Base-by-base conservation (phyloP, 2,329 filamentous ascomycete genomes). In the Neonectria ditissima region DNA sequence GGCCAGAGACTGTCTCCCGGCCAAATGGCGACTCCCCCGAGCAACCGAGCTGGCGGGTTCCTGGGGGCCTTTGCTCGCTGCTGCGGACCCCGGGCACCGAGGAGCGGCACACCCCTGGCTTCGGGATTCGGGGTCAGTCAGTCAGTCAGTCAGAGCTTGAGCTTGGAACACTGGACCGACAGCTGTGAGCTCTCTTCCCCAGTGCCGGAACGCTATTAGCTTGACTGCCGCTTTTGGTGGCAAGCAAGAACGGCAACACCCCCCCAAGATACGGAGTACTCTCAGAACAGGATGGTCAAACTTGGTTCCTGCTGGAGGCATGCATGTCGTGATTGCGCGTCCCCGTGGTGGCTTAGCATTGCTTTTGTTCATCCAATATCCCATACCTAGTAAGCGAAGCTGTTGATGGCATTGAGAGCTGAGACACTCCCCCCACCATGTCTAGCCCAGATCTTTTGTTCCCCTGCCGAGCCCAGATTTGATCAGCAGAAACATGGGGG, bases 21-120 rank as follows among this genome's bases (percentile, higher is more conserved):
- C 51, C 67, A 55, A 72, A 72, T 64, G 69, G 70, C 70, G 60
- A 58, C 63, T 59, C 59, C 59, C 50, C 60, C 52, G 59, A 67
- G 41, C 59, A 67, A 66, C 70, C 69, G 54, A 73, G 65, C 56
- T 66, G 70, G 62, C 63, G 68, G 68, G 61, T 67, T 71, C 67
- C 67, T 69, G 59, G 55, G 32, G 28, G 37, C 26, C 16, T 24
- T 45, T 6, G 11, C 5, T 30, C 28, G 45, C 45, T 48, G 45
- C 45, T 48, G 24, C 41, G 22, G 41, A 24, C 37, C 24, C 44
- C 18, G 26, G 37, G 37, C 10, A 44, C 47, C 39, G 44, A 51
- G 37, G 28, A 32, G 37, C 14, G 14, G 34, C 14, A 14, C 34
- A 8, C 34, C 43, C 54, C 54, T 62, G 58, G 53, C 48, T 62